Percentiles rank a stretch among this genome's conserved stretches.
Evolutionary conservation across 2,329 filamentous ascomycete genomes (phyloP).

Genomic region (Aspergillus puulaauensis): DNA sequence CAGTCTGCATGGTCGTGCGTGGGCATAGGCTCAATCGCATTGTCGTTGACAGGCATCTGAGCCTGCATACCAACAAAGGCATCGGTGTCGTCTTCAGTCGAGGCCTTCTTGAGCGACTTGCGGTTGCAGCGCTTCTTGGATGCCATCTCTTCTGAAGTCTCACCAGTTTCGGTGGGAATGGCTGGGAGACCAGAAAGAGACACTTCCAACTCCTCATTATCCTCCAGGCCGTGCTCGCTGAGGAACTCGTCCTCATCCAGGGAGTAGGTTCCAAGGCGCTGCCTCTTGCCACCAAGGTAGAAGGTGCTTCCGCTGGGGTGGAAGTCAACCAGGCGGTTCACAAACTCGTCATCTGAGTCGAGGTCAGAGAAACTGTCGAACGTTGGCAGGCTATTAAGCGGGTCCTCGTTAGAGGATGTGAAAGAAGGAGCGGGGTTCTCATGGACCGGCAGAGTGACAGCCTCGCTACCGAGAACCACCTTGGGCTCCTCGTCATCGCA

Average conservation of each 20-base stretch:
- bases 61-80: slow-evolving; percentile 27
- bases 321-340: slow-evolving; percentile 71
- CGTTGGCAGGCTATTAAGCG: slow-evolving; percentile 62
- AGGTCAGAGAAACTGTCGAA: slow-evolving; percentile 88
- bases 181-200: slow-evolving; percentile 60
- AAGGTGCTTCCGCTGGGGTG: slow-evolving; percentile 58
- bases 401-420: slow-evolving; percentile 47
- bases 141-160: slow-evolving; percentile 40
- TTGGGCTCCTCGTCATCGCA: slow-evolving; percentile 41
- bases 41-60: slow-evolving; percentile 30
- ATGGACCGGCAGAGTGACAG: slow-evolving; percentile 37
- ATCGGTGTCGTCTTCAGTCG: slow-evolving; percentile 31
- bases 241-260: slow-evolving; percentile 77
- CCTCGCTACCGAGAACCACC: slow-evolving; percentile 35
- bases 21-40: slow-evolving; percentile 35
- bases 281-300: slow-evolving; percentile 66
- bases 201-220: slow-evolving; percentile 68
- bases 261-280: slow-evolving; percentile 69
- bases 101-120: slow-evolving; percentile 36
- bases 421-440: slow-evolving; percentile 39
- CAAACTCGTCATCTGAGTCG: slow-evolving; percentile 87
- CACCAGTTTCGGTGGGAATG: slow-evolving; percentile 45
- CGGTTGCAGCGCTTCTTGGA: slow-evolving; percentile 49
- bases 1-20: slow-evolving; percentile 40
- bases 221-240: slow-evolving; percentile 72